These are phyloP conservation scores for Panellus pusillus DNA, from an alignment of 768 basidiomycete species.

Conservation along the genomic window DNA sequence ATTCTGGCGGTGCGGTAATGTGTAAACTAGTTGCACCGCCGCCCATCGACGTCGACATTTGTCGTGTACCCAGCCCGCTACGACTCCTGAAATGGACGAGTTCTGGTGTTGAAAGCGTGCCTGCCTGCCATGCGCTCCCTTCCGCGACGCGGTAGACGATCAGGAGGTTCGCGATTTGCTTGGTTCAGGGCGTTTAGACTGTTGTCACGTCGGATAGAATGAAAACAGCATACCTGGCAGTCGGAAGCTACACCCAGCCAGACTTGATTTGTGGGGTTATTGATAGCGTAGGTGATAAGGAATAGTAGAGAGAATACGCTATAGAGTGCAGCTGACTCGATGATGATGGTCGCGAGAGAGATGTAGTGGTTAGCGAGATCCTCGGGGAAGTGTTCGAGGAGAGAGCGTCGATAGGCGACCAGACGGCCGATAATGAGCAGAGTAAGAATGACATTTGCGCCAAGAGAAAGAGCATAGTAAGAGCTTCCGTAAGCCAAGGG, in stretches of 20 bases:
- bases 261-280: slow-evolving; percentile 40
- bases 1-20: background rate
- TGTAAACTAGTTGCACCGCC: slow-evolving; percentile 7
- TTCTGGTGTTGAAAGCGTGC: slow-evolving; percentile 23
- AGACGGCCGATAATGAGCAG: slow-evolving; percentile 38
- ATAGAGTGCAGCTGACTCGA: slow-evolving; percentile 48
- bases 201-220: no score
- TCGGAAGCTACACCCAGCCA: slow-evolving; percentile 36
- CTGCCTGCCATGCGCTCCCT: slow-evolving; percentile 38
- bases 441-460: slow-evolving; percentile 42
- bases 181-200: no score
- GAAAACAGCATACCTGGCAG: slow-evolving; percentile 30
- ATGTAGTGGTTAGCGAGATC: slow-evolving; percentile 37
- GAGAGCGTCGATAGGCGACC: slow-evolving; percentile 31
- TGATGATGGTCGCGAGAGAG: slow-evolving; percentile 36
- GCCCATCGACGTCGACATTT: slow-evolving; percentile 1
- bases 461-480: slow-evolving; percentile 39
- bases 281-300: slow-evolving; percentile 40
- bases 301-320: slow-evolving; percentile 41
- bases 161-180: slow-evolving; percentile 39
- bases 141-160: slow-evolving; percentile 43
- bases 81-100: slow-evolving; percentile 9
- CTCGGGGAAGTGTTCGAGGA: slow-evolving; percentile 30
- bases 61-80: background rate
- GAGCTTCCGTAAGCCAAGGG: slow-evolving; percentile 38